Base-by-base conservation (phyloP, 371 early-diverging fungal genomes). In the Mortierella sp. region DNA sequence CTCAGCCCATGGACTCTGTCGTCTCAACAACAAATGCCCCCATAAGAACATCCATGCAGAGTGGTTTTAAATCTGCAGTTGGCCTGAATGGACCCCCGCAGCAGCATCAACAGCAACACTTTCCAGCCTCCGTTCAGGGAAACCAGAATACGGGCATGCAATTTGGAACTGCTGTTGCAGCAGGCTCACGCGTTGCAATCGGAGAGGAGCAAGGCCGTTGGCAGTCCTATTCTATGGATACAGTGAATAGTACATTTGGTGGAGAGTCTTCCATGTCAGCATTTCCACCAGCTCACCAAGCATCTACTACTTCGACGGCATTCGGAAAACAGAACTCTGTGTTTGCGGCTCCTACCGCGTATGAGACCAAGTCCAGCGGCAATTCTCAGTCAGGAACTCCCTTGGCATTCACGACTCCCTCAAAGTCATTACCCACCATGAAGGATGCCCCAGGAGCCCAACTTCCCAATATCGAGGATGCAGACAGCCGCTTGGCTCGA, bases 401-500 rank as follows among this genome's bases (percentile, higher is more conserved):
- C 21, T 24, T 34, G 9, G 34, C 48, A 6, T 60, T 49, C 22
- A 25, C 49, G 10, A 24, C 49, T 4, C 27, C 16, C 14, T 48
- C 37, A 16, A 67, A 41, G 17, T 28, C 60, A 17, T n/a, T 31
- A 45, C 21, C n/a, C 8, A 27, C 25, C 53, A 9, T 40, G 10
- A 34, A 34, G 34, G 34, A 34, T 34, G 7, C 4, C 34, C 10
- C 40, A 0, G 34, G 22, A 13, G 49, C 54, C 39, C 49, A 63
- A 9, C 16, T 24, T 0, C 24, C 22, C 17, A 57, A 21, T 29
- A 19, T 13, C 2, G 65, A 54, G 61, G 66, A 65, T 53, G 48
- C 74, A 6, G 64, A 67, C n/a, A 74, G 74, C 40, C 60, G 74
- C 27, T 31, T 64, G n/a, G 57, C 61, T 31, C 63, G 74, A 57